These are phyloP conservation scores for Tolypocladium inflatum DNA, from an alignment of 2,329 filamentous ascomycete genomes.

Conservation along the genomic window DNA sequence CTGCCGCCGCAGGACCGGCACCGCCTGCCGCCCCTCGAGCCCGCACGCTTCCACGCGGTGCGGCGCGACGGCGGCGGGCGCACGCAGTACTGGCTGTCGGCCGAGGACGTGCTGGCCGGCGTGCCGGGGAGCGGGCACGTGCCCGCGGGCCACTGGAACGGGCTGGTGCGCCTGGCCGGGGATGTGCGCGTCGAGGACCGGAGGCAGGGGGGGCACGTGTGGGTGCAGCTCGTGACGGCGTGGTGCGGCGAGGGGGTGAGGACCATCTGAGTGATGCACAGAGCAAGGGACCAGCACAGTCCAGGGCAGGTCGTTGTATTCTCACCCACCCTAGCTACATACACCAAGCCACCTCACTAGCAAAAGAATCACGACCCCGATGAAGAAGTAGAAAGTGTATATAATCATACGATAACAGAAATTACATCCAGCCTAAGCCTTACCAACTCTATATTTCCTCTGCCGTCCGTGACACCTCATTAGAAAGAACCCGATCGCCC, in stretches of 20 bases:
- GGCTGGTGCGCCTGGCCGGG: slow-evolving; percentile 4
- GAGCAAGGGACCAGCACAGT: not conserved
- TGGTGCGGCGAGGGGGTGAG: slow-evolving; percentile 1
- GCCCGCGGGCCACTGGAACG: slow-evolving; percentile 7
- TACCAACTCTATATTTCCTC: not conserved
- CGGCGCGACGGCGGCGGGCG: not conserved
- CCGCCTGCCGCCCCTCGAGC: not conserved
- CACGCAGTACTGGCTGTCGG: slow-evolving; percentile 8
- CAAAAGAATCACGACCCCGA: not conserved
- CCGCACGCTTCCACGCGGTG: not conserved
- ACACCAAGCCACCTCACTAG: not conserved
- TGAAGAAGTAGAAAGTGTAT: not conserved
- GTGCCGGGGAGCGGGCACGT: slow-evolving; percentile 3
- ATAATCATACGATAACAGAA: not conserved
- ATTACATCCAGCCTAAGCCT: not conserved
- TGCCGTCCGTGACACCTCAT: not conserved
- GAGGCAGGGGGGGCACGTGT: not conserved
- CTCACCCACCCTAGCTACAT: not conserved
- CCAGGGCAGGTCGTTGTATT: not conserved
- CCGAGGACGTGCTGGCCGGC: slow-evolving; percentile 4
- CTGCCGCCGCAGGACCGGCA: not conserved
- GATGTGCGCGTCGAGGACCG: not conserved
- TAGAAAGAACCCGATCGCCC: not conserved
- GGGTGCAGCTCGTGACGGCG: slow-evolving; percentile 5
- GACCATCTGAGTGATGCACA: not conserved